These are phyloP conservation scores for Penicillium brasilianum DNA, from an alignment of 2,329 filamentous ascomycete species.

Conservation along the genomic window DNA sequence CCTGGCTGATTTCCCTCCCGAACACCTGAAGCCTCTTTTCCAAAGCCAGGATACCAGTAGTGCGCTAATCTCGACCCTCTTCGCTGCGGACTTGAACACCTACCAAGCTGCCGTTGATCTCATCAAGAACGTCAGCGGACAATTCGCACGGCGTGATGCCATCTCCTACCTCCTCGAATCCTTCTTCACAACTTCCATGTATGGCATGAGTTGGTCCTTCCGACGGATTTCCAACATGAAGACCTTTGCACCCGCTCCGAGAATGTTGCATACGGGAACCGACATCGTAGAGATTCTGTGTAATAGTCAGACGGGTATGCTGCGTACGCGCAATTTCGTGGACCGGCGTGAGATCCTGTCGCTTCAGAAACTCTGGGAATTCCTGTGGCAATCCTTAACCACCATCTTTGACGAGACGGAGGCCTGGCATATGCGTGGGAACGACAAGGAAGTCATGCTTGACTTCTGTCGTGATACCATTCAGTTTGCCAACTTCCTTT, in stretches of 20 bases:
- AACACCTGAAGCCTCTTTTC: conserved; percentile 72
- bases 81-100: conserved; percentile 79
- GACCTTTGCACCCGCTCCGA: conserved; percentile 64
- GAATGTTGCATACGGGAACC: conserved; percentile 64
- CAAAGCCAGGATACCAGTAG: conserved; percentile 70
- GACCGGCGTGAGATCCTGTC: conserved; percentile 66
- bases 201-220: conserved; percentile 62
- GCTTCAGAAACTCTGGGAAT: conserved; percentile 79
- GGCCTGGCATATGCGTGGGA: conserved; percentile 71
- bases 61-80: conserved; percentile 76
- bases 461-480: conserved; percentile 95
- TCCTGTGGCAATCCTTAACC: conserved; percentile 79
- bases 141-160: conserved; percentile 66
- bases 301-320: conserved; percentile 65
- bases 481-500: conserved; percentile 84
- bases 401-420: conserved; percentile 84
- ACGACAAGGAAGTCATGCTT: conserved; percentile 80
- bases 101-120: conserved; percentile 81
- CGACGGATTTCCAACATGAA: conserved; percentile 61
- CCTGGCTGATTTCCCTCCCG: conserved; percentile 74
- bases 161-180: conserved; percentile 64
- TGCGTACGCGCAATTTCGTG: conserved; percentile 62
- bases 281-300: conserved; percentile 69
- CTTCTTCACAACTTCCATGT: conserved; percentile 62
- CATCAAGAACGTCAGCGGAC: conserved; percentile 78